Base-by-base conservation (phyloP, 345 rosid genomes). In the Salix udensis region DNA sequence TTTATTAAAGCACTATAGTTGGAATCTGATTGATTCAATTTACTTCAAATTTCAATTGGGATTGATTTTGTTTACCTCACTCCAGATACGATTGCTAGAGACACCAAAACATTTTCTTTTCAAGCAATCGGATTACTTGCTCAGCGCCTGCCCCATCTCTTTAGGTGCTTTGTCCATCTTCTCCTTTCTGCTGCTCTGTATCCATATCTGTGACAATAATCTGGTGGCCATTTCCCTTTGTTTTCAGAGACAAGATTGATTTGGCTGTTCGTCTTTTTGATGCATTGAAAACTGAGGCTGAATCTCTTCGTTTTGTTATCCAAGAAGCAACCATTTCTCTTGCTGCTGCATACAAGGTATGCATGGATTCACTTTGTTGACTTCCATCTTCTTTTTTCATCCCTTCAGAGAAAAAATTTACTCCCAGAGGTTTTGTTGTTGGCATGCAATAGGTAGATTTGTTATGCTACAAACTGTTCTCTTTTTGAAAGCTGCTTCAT, bases 101-200 rank as follows among this genome's bases (percentile, higher is more conserved):
- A 93, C 66, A 92, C 89, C 78, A 91, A 87, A 80, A 85, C 82
- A 55, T 93, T 91, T 84, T 88, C 90, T 84, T 95, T 90, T 79
- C 97, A 95, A 89, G 92, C 97, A 76, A 89, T 95, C 70, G 98
- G 98, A 75, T 85, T 95, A 81, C 88, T 95, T 81, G 94, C 94
- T 36, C 93, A 91, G 78, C 94, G 98, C 18, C 85, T 88, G 68
- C 98, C 98, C 72, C 91, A 95, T 74, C 96, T 91, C 77, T 93
- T 95, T 87, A 90, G 98, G 98, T 91, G 72, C 74, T 75, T 77
- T 58, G 58, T n/a, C 68, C 61, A n/a, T 68, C 58, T 75, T 50
- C 61, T 80, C 15, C 44, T 74, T 69, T 74, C 34, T 74, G n/a
- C 72, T 77, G 70, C 78, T 84, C 62, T 46, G 23, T 77, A 31